Evolutionary conservation across 768 basidiomycete genomes (phyloP).

Genomic region (Pleurotus djamor): DNA sequence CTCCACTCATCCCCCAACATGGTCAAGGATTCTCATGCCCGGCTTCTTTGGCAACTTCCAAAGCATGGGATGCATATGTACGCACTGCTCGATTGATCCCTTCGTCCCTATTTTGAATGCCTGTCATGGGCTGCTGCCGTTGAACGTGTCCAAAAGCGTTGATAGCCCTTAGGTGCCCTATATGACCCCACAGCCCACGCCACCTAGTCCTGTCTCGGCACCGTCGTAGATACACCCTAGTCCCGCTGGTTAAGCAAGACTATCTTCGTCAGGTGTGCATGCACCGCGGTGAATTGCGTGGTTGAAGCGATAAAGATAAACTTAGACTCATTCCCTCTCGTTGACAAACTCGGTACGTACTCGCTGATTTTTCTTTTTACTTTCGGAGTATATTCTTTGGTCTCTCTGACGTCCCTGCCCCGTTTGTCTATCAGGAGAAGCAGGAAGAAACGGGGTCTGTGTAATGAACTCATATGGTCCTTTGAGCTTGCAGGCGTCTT

Average conservation of each 20-base stretch:
- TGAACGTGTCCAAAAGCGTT: background rate
- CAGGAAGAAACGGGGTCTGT: too few relatives aligned
- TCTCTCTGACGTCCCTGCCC: too few relatives aligned
- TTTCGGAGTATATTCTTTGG: background rate
- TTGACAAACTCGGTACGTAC: background rate
- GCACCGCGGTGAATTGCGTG: background rate
- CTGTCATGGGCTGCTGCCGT: background rate
- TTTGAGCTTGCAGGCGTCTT: background rate
- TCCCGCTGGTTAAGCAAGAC: background rate
- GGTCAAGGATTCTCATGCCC: background rate
- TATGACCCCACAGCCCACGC: background rate
- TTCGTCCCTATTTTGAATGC: background rate
- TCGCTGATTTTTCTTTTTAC: background rate
- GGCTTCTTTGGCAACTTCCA: background rate
- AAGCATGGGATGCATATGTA: constrained; percentile 3
- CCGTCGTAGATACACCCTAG: constrained; percentile 8
- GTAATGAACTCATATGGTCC: background rate
- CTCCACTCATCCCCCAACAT: constrained; percentile 5
- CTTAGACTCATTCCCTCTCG: background rate
- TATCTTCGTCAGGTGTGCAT: background rate
- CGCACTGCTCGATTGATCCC: background rate
- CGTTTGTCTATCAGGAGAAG: too few relatives aligned
- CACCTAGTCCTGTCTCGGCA: background rate
- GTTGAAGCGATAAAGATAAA: background rate
- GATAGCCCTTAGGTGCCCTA: background rate